Conservation (phyloP, 805 yeast species). For the Ogataea populi-albae region DNA sequence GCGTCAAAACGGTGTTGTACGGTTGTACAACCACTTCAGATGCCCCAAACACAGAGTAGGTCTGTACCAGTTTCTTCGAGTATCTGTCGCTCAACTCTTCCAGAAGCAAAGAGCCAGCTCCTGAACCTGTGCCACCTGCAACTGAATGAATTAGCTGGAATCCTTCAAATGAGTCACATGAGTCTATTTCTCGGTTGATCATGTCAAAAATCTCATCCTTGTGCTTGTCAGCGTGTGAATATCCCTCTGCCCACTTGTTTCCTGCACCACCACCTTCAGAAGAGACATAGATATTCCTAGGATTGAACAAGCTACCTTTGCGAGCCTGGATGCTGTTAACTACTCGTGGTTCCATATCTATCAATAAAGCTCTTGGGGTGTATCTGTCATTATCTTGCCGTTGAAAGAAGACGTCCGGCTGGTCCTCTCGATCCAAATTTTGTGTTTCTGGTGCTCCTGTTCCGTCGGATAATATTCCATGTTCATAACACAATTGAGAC, state of each 20-base stretch:
- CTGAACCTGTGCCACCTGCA: conserved; percentile 99
- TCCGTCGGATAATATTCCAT: conserved; percentile 74
- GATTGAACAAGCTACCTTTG: conserved; percentile 66
- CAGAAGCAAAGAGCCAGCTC: conserved; percentile 79
- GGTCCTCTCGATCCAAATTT: conserved; percentile 51
- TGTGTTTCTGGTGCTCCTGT: conserved; percentile 39
- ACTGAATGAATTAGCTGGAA: conserved; percentile 91
- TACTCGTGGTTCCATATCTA: conserved; percentile 91
- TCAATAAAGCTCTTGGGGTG: conserved; percentile 81
- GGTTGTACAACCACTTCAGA: conserved; percentile 99
- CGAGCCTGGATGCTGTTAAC: conserved; percentile 54
- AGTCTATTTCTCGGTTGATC: conserved; percentile 86
- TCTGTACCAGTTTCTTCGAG: conserved; percentile 76
- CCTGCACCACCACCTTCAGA: conserved; percentile 93
- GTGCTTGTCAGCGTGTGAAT: conserved; percentile 64
- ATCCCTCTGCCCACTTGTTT: conserved; percentile 93
- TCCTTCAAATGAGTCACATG: conserved; percentile 84
- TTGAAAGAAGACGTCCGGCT: conserved; percentile 81
- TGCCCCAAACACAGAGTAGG: conserved; percentile 83
- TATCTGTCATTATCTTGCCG: conserved; percentile 66
- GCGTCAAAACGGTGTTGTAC: conserved; percentile 80
- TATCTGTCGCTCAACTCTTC: conserved; percentile 79
- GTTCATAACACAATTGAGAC: conserved; percentile 84
- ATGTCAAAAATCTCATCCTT: conserved; percentile 76
- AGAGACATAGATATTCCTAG: conserved; percentile 75